Base-by-base conservation (phyloP, 2,329 filamentous ascomycete species). In the Neoscytalidium dimidiatum region DNA sequence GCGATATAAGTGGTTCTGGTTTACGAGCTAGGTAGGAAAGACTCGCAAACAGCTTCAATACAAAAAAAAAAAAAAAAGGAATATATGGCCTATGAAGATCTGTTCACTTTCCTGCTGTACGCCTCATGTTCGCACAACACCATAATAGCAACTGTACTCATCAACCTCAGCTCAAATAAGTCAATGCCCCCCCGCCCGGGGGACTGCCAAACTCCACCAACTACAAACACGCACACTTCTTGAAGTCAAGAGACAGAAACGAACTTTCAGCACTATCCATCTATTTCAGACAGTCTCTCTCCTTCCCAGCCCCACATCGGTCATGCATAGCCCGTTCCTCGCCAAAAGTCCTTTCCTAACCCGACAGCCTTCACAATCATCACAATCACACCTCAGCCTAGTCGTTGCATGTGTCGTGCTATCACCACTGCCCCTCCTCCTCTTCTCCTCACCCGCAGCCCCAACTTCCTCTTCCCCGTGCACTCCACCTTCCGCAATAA, bases 261-360 rank as follows among this genome's bases (percentile, higher is more conserved):
- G 44, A 23, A 9, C 5, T 11, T 9, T 14, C 13, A 28, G 13
- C 5, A 23, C 3, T 33, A 61, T 3, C n/a, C 13, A 33, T 4
- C 3, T 9, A 26, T 46, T 3, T 64, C 51, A 64, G 49, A 49
- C 43, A 21, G 62, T 58, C n/a, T 58, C 62, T 29, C 62, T 58
- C 17, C 62, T 35, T 17, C 41, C 52, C 13, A n/a, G 28, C 19
- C 19, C 51, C 29, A 31, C 23, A 21, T 21, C 52, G 7, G 26
- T 28, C 19, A 64, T 48, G n/a, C 62, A 64, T 21, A 64, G 21
- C 8, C 62, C 62, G 23, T 64, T 64, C 43, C 52, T 46, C 9
- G 51, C 44, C 41, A 64, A 49, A 19, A 31, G 26, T 4, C 31
- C 51, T 41, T 52, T 58, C 19, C 31, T 43, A 38, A 41, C 17